Base-by-base conservation (phyloP, 768 basidiomycete genomes). In the Pleurotus platypus region DNA sequence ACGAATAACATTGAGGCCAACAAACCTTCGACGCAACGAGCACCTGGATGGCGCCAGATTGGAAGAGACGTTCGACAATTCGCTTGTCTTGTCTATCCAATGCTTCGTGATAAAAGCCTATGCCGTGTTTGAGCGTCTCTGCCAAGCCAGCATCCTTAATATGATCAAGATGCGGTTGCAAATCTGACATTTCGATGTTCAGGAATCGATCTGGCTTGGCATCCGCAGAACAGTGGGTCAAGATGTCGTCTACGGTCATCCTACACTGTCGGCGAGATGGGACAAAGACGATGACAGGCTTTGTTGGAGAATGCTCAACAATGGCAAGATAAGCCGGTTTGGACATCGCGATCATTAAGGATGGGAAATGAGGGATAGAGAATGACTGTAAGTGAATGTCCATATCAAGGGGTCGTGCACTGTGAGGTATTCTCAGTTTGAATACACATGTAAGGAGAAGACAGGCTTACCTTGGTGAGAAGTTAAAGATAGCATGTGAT, bases 321-420 rank as follows among this genome's bases (percentile, higher is more conserved):
- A 98, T 89, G 27, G 95, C 87, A 5, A 98, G 83, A 69, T 98
- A 98, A 0, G 96, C 92, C 0, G 97, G 97, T 68, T 98, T 98
- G 7, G 95, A 94, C 97, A 99, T 98, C 46, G 94, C 83, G 58
- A 98, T 93, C 96, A 99, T 98, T 42, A 99, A 77, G 0, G 94
- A 97, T 0, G 97, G 94, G 84, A 96, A 97, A 67, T 98, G 97
- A n/a, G 94, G 92, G 46, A 94, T 92, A 24, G 83, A 84, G 77
- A 97, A 99, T 42, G 91, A 94, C 66, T 99, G 97, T 6, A 99
- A 75, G 66, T 98, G 95, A 48, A 99, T 94, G 58, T 98, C 94
- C 86, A 99, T 90, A 61, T 97, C 94, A 9, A 98, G 75, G 2
- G 96, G 94, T n/a, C 96, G 92, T 13, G 95, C 94, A 63, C 93